Evolutionary conservation across 257 asterid species (phyloP).

Genomic region (Lycium barbarum): DNA sequence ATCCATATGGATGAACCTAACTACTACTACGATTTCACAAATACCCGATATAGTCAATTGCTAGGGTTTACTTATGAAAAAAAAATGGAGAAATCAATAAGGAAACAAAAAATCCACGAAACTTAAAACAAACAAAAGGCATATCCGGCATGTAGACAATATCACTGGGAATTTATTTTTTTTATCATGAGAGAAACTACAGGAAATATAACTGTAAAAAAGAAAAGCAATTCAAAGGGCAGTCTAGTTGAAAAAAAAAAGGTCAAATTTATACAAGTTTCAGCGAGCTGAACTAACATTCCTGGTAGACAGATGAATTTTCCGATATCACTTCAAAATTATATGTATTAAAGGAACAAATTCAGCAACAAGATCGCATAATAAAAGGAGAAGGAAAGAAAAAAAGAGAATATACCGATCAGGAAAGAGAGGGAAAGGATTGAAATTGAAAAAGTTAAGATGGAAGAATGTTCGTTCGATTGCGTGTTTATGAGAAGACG

Average conservation of each 20-base stretch:
- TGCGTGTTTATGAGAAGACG: slow-evolving; percentile 20
- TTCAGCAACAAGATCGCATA: neutral
- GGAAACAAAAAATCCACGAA: neutral
- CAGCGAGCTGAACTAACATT: neutral
- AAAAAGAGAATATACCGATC: neutral
- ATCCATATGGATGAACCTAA: neutral
- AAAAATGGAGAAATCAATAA: neutral
- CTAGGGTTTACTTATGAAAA: neutral
- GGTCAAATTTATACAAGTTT: neutral
- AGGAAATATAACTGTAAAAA: neutral
- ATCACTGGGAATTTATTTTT: neutral
- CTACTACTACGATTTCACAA: neutral
- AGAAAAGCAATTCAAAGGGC: neutral
- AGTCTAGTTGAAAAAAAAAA: neutral
- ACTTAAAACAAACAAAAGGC: neutral
- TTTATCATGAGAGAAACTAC: neutral
- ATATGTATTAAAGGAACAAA: neutral
- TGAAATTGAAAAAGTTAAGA: neutral
- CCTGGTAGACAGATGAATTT: neutral
- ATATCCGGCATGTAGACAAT: neutral
- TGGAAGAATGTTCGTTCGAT: slow-evolving; percentile 5
- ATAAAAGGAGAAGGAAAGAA: neutral
- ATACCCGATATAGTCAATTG: neutral
- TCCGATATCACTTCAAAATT: neutral
- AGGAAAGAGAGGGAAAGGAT: neutral